Base-by-base conservation (phyloP, 768 basidiomycete genomes). In the Rhizopogon roseolus region DNA sequence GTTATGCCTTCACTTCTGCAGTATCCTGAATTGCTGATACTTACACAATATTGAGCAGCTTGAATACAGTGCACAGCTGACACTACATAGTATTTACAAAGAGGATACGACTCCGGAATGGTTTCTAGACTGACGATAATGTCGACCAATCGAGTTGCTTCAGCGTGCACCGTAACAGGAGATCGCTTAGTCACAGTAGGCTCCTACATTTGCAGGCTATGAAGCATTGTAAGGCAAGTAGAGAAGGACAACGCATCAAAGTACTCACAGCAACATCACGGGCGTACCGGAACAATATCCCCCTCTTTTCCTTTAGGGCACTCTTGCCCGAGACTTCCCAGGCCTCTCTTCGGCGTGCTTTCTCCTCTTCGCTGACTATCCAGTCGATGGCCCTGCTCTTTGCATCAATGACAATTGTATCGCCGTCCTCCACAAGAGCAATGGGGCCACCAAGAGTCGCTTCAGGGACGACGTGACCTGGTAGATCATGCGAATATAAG, bases 401-500 rank as follows among this genome's bases (percentile, higher is more conserved):
- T 1, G 90, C 69, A 65, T 93, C 89, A 55, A 94, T 87, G 53
- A 85, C 62, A 57, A 94, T 85, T 45, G 67, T 73, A 66, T 95
- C 92, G 5, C 92, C 93, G 58, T 94, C 90, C 62, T 84, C 73
- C 49, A 93, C 86, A 17, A 94, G 81, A 28, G 90, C 93, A 60
- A 95, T 94, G 3, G 93, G 92, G 0, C 92, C 92, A 51, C 91
- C 91, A 27, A 88, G 71, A 32, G 80, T 81, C 17, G 91, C 91
- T 67, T 84, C 81, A 5, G 81, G 81, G 32, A 77, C 75, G 53
- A 82, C 75, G 55, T 85, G 81, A 36, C 82, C 91, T 70, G 76
- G 76, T 49, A 80, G 13, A 17, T 34, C 5, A 13, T n/a, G 25
- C 28, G 44, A 34, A 13, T 22, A n/a, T 28, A 27, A 40, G 22